These are phyloP conservation scores for Rhizopogon rudus DNA, from an alignment of 768 basidiomycete genomes.

Conservation along the genomic window DNA sequence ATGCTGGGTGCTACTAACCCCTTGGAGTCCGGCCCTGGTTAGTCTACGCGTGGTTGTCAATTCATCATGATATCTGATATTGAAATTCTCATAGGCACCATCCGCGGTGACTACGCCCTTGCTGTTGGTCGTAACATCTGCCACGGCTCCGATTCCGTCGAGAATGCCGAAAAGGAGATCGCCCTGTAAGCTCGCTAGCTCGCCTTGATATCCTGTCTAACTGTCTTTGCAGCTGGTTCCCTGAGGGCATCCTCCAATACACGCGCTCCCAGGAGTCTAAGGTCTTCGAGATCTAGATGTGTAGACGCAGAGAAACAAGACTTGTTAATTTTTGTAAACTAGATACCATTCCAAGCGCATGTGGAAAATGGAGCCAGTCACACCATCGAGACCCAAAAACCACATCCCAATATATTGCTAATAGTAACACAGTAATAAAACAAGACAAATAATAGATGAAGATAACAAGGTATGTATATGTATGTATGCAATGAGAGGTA, in stretches of 20 bases:
- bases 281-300: conserved; percentile 64
- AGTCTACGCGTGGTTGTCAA: conserved; percentile 17
- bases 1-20: conserved; percentile 99
- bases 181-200: conserved; percentile 54
- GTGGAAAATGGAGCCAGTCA: not conserved
- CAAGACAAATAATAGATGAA: conserved; percentile 2
- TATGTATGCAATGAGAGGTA: conserved; percentile 22
- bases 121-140: conserved; percentile 94
- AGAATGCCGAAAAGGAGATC: conserved; percentile 93
- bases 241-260: conserved; percentile 77
- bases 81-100: conserved; percentile 57
- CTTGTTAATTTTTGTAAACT: conserved; percentile 13
- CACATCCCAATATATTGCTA: not conserved
- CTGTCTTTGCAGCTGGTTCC: conserved; percentile 71
- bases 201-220: not conserved
- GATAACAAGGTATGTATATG: conserved; percentile 2
- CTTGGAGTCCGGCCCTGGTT: conserved; percentile 80
- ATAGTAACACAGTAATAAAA: not conserved
- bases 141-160: conserved; percentile 87
- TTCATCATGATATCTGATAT: conserved; percentile 4
- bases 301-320: not conserved
- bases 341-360: conserved; percentile 6
- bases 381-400: not conserved
- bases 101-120: conserved; percentile 93
- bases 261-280: conserved; percentile 56